Evolutionary conservation across 352 stramenopile species (phyloP), one percentile per base, ranked within the genome.

Genomic region (Labyrinthula sp.): DNA sequence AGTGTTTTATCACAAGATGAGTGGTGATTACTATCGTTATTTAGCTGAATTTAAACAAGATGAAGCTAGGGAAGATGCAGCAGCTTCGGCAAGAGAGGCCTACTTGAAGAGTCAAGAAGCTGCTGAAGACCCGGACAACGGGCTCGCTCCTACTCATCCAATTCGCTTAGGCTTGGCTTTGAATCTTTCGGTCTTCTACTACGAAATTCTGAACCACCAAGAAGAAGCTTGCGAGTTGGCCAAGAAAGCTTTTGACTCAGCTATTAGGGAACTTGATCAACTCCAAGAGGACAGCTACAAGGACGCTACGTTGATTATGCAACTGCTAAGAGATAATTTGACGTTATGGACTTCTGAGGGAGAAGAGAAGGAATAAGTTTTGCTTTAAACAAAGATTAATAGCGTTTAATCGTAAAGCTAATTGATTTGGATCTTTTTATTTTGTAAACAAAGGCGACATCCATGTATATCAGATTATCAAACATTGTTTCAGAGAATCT

Each of bases 1-100:
- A 71, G 87, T 97, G 9, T 98, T 97, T 63, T 96, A 97, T 77
- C 95, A 94, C 79, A 99, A 99, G 79, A 97, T 96, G 83, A 95
- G 95, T 73, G 88, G 88, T 40, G 88, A 99, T 71, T 97, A 99
- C 76, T 81, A 97, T 73, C 83, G 89, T 56, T 98, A 95, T 69
- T 68, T 97, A 47, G 89, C 84, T 45, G 88, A 97, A 67, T 96
- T 97, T 73, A 86, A 95, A 68, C 71, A 71, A 38, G 83, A 82
- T 21, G 85, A 95, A 22, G 71, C 77, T 43, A 79, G 85, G 49
- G 93, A 92, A 65, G 75, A 88, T 49, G 89, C 72, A 31, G 48
- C 48, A 15, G 48, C 41, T 30, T n/a, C 28, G 7, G 75, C 77
- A 14, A 58, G 85, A 21, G 74, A 86, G 54, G 65, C 75, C 26